phyloP scores from a whole-genome alignment of 139 green algal genomes.

The Chlorella sp. region DNA sequence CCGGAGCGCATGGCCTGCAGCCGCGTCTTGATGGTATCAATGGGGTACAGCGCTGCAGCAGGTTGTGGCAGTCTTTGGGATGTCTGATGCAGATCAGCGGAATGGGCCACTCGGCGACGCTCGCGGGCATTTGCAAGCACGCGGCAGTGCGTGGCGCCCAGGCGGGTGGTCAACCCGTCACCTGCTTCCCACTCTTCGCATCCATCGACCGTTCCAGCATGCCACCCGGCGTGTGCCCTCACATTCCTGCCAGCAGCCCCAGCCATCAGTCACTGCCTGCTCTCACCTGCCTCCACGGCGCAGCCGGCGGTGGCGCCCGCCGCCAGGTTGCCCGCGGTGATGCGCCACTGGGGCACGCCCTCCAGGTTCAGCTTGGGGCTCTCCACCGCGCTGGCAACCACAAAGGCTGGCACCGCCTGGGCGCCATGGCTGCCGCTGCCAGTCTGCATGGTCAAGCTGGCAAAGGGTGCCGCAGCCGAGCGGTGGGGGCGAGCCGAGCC shows the following conservation, averaged over 20 bases:
- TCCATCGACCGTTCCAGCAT: neutral
- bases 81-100: too few species aligned
- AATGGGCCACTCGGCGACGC: too few species aligned
- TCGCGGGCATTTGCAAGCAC: neutral
- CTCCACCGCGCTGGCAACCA: conserved; percentile 36
- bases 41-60: conserved; percentile 91
- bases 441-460: conserved; percentile 34
- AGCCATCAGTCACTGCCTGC: neutral
- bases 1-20: conserved; percentile 90
- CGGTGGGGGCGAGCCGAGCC: neutral
- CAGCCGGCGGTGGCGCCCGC: conserved; percentile 86
- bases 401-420: conserved; percentile 26
- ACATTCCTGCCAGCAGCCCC: neutral
- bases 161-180: too few species aligned
- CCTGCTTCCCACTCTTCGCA: neutral
- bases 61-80: too few species aligned
- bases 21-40: conserved; percentile 99
- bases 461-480: conserved; percentile 10
- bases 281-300: conserved; percentile 83
- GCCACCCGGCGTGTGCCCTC: too few species aligned
- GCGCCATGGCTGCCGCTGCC: neutral
- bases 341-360: conserved; percentile 65
- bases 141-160: neutral
- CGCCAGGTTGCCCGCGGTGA: conserved; percentile 77
- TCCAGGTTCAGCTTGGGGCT: conserved; percentile 1